phyloP scores from a whole-genome alignment of 495 filamentous ascomycete species.

The Xylaria scruposa region DNA sequence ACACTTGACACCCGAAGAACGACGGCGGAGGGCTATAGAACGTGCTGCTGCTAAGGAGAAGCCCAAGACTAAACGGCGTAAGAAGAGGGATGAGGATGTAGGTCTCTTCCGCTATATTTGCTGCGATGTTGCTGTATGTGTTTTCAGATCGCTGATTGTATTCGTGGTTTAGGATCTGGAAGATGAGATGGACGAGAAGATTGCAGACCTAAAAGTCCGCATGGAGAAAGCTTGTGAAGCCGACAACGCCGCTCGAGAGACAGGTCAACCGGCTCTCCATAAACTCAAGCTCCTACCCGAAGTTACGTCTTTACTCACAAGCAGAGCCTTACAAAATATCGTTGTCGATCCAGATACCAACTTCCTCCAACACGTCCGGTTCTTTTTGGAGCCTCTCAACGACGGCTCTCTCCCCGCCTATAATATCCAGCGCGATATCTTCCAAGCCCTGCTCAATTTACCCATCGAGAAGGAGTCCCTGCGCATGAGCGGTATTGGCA shows the following conservation, averaged over 20 bases:
- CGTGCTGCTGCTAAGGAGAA: slow-evolving; percentile 80
- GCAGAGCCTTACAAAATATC: slow-evolving; percentile 78
- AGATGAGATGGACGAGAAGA: slow-evolving; percentile 84
- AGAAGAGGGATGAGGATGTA: slow-evolving; percentile 89
- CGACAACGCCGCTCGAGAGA: slow-evolving; percentile 79
- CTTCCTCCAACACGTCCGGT: slow-evolving; percentile 90
- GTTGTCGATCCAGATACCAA: slow-evolving; percentile 95
- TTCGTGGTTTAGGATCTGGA: slow-evolving; percentile 73
- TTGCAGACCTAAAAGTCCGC: slow-evolving; percentile 82
- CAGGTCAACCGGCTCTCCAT: slow-evolving; percentile 80
- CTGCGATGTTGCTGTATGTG: neutral
- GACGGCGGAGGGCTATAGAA: slow-evolving; percentile 79
- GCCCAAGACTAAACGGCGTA: slow-evolving; percentile 65
- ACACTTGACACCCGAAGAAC: slow-evolving; percentile 67
- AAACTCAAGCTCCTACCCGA: slow-evolving; percentile 96
- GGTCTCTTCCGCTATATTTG: slow-evolving; percentile 38
- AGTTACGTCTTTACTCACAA: slow-evolving; percentile 85
- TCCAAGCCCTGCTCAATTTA: slow-evolving; percentile 77
- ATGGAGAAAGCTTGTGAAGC: slow-evolving; percentile 92
- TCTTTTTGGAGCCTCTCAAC: slow-evolving; percentile 95
- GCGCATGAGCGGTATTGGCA: slow-evolving; percentile 90
- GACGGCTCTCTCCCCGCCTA: slow-evolving; percentile 93
- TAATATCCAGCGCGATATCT: slow-evolving; percentile 94
- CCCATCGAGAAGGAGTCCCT: slow-evolving; percentile 90
- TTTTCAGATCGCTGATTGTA: neutral